Conservation (phyloP, 2,329 filamentous ascomycete genomes). For the Helotiales sp. region DNA sequence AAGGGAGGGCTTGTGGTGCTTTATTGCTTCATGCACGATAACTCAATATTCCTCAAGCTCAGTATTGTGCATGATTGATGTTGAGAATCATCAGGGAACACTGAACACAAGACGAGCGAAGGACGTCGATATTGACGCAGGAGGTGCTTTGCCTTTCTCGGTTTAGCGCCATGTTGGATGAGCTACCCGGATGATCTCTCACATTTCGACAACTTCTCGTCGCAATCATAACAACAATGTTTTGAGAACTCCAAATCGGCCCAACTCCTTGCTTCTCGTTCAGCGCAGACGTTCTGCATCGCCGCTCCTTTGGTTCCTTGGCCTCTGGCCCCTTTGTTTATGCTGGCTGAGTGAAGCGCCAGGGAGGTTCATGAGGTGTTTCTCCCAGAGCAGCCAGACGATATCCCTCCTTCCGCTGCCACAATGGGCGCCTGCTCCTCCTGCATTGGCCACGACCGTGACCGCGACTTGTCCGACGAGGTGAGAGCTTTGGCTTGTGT, state of each 20-base stretch:
- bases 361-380: conserved; percentile 2
- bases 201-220: neutral
- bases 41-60: too few relatives aligned
- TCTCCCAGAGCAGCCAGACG: conserved; percentile 3
- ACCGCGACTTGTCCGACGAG: conserved; percentile 53
- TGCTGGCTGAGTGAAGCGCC: conserved; percentile 8
- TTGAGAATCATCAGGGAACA: neutral
- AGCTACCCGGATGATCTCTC: neutral
- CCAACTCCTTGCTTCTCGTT: neutral
- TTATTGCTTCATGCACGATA: too few relatives aligned
- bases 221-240: neutral
- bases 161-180: neutral
- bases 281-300: neutral
- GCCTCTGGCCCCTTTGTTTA: neutral
- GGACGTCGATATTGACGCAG: too few relatives aligned
- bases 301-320: neutral
- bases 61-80: neutral
- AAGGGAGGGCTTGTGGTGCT: neutral
- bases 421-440: conserved; percentile 62
- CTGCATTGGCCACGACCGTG: conserved; percentile 54
- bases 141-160: neutral
- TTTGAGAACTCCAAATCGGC: neutral
- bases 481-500: conserved; percentile 37
- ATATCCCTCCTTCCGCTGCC: conserved; percentile 3
- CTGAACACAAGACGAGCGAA: neutral